Base-by-base conservation (phyloP, 1,139 yeast genomes). In the Saccharomyces hybrid region DNA sequence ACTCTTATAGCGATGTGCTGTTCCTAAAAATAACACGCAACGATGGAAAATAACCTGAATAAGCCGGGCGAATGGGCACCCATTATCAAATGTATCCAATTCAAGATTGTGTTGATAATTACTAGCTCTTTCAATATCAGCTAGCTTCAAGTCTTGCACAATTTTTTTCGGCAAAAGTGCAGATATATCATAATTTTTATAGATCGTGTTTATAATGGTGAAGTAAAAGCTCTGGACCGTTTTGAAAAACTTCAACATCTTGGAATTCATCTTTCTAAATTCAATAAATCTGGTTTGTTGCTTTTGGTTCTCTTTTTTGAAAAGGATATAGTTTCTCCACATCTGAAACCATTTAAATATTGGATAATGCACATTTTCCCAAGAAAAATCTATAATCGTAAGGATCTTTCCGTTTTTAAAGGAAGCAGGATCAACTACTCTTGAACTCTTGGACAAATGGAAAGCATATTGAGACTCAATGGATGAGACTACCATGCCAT, bases 331-430 rank as follows among this genome's bases (percentile, higher is more conserved):
- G 47, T 48, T 61, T 51, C 60, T 60, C 71, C 65, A 66, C 51
- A 52, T 60, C 61, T 62, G 68, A 59, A 61, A 83, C 64, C 76
- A 77, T 59, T 82, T 83, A 56, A 84, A 75, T 1, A 81, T 76
- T 0, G 88, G 88, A 60, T 83, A 82, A 61, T 83, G 85, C 61
- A 84, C 77, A 14, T 80, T 80, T 27, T 73, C 64, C 90, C 90
- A 85, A 20, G 82, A 65, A 5, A 67, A 61, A 50, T 81, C 84
- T 26, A 84, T 67, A 26, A 67, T 55, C 20, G 66, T 64, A 29
- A 27, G n/a, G 47, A 31, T 7, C 20, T 48, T 14, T 47, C 47
- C 13, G 14, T 42, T 14, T 25, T 52, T 14, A 28, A 46, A 9
- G 48, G 20, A 8, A 25, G 29, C 31, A 29, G 11, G 25, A 38